phyloP scores from a whole-genome alignment of 2,329 filamentous ascomycete species.

The Sclerotinia nivalis region DNA sequence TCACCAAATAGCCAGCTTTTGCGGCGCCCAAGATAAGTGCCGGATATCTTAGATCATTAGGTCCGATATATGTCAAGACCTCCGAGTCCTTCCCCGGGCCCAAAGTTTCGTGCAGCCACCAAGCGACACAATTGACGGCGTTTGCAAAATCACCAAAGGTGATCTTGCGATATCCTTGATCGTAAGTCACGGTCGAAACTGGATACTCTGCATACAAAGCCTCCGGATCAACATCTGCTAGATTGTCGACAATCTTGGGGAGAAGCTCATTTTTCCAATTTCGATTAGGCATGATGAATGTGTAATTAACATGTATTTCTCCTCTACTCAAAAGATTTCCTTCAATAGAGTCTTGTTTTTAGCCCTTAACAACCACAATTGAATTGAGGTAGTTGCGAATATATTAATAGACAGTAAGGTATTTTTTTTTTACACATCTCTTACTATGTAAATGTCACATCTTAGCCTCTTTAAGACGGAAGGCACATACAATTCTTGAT shows the following conservation, averaged over 20 bases:
- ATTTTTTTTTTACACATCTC: no score
- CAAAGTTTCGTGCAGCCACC: conserved; percentile 25
- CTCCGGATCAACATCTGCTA: not conserved
- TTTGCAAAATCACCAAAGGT: conserved; percentile 28
- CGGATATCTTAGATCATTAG: conserved; percentile 19
- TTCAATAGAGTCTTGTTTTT: no score
- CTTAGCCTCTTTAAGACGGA: no score
- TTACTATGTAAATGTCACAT: not conserved
- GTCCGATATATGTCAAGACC: conserved; percentile 49
- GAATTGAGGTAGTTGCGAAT: not conserved
- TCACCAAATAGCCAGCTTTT: conserved; percentile 17
- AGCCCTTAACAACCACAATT: not conserved
- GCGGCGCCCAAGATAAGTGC: conserved; percentile 1
- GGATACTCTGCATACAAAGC: conserved; percentile 16
- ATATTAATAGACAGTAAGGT: no score
- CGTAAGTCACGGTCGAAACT: conserved; percentile 4
- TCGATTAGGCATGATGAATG: not conserved
- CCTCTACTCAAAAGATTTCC: not conserved
- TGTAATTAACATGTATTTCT: not conserved
- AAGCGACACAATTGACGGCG: conserved; percentile 29
- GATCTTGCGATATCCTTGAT: conserved; percentile 23
- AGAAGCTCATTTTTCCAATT: not conserved
- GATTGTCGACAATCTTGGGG: not conserved
- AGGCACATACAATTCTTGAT: not conserved
- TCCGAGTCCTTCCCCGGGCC: conserved; percentile 36